Evolutionary conservation across 768 basidiomycete species (phyloP).

Genomic region (Pleurotus tuoliensis): DNA sequence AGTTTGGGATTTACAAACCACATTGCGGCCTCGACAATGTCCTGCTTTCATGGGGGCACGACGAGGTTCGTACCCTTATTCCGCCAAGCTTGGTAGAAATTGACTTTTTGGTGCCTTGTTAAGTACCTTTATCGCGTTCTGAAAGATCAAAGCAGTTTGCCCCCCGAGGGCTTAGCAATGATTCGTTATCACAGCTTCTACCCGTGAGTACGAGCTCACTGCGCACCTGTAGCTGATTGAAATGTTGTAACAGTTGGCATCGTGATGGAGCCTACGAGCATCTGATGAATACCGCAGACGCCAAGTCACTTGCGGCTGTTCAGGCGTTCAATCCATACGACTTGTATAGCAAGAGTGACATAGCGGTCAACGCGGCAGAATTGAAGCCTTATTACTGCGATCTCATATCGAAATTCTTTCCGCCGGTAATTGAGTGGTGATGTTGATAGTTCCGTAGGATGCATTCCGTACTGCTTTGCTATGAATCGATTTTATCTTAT

Average conservation of each 20-base stretch:
- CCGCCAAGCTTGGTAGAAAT: background rate
- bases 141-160: conserved; percentile 62
- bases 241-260: conserved; percentile 49
- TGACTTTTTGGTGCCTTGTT: background rate
- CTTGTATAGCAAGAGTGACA: conserved; percentile 71
- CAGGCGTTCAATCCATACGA: conserved; percentile 77
- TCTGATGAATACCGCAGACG: conserved; percentile 54
- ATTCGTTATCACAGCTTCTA: conserved; percentile 81
- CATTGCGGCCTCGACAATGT: conserved; percentile 82
- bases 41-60: conserved; percentile 89
- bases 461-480: background rate
- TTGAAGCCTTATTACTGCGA: conserved; percentile 64
- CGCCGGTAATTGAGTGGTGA: conserved; percentile 61
- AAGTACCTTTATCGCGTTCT: conserved; percentile 65
- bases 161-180: conserved; percentile 66
- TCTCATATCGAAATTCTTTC: conserved; percentile 68
- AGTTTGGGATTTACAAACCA: conserved; percentile 71
- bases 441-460: background rate
- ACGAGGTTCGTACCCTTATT: conserved; percentile 32
- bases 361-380: conserved; percentile 41
- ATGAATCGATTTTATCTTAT: background rate
- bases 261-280: conserved; percentile 67
- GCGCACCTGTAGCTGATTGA: background rate
- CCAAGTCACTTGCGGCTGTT: conserved; percentile 53
- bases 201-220: conserved; percentile 39